Evolutionary conservation across 768 basidiomycete genomes (phyloP), one percentile per base, ranked within the genome.

Genomic region (Termitomyces sp.): DNA sequence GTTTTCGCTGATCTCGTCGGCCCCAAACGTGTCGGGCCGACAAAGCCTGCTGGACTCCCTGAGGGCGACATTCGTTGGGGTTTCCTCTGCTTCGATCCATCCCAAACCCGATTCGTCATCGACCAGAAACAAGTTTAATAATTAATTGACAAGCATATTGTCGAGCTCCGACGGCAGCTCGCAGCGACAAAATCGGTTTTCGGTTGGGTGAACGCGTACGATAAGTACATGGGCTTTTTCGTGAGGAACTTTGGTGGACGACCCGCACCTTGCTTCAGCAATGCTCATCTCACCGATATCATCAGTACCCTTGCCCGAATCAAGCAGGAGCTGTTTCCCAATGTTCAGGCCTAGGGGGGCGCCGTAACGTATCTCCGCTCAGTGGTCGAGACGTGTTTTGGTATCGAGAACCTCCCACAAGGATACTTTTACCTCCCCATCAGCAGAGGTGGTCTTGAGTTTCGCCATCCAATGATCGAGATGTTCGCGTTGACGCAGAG

Each of bases 1-100:
- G 54, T 57, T n/a, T 79, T 72, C 47, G 75, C 74, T 4, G 49
- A 64, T 9, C 63, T 78, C 27, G 71, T 71, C 10, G 75, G 76
- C 5, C 60, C 78, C 48, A 71, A 61, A 7, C 70, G 66, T 53
- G 65, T 77, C 11, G 72, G 73, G 3, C 39, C 44, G 16, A 42
- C 31, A 15, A 45, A 38, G n/a, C 49, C 46, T 13, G 11, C 54
- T 25, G 60, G 52, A 16, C 59, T 64, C 12, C 63, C 63, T n/a
- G 45, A 27, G 18, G 63, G 63, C 20, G 56, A 64, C 22, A 62
- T 64, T 9, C 60, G 56, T n/a, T 62, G 60, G 60, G 60, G 60
- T 6, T 64, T 64, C 57, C 60, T 64, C 36, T 53, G 51, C 5
- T 64, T 64, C 42, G 52, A 51, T 27, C 42, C 41, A 48, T 48